phyloP scores from a whole-genome alignment of 169 alveolate species.

The Plasmodium chabaudi region DNA sequence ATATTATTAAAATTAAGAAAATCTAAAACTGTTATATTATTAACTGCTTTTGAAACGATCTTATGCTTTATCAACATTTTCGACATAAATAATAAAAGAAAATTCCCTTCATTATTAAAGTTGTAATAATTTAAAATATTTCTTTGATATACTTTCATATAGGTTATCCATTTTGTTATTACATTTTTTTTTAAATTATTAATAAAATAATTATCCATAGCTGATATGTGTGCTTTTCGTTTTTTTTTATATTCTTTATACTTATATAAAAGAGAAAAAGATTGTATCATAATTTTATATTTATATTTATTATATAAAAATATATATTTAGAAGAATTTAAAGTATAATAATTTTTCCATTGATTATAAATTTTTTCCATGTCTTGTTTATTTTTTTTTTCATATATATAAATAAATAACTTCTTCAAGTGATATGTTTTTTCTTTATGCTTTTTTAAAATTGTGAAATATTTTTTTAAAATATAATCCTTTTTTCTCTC shows the following conservation, averaged over 20 bases:
- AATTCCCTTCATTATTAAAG: slow-evolving; percentile 24
- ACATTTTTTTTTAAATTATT: slow-evolving; percentile 9
- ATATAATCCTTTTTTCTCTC: slow-evolving; percentile 19
- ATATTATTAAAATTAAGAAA: slow-evolving; percentile 27
- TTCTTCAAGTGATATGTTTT: slow-evolving; percentile 25
- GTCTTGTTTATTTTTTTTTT: slow-evolving; percentile 24
- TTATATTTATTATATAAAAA: slow-evolving; percentile 36
- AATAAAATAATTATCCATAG: slow-evolving; percentile 4
- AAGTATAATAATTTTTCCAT: slow-evolving; percentile 37
- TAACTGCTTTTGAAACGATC: neutral
- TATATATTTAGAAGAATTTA: slow-evolving; percentile 39
- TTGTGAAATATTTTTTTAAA: slow-evolving; percentile 16
- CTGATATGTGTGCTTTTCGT: neutral
- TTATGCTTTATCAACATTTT: slow-evolving; percentile 12
- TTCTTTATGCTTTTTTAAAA: slow-evolving; percentile 33
- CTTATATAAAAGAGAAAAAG: slow-evolving; percentile 3
- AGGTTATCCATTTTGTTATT: neutral
- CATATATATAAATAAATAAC: slow-evolving; percentile 27
- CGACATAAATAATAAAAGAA: slow-evolving; percentile 9
- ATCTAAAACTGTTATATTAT: slow-evolving; percentile 28
- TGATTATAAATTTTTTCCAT: slow-evolving; percentile 7
- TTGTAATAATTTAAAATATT: slow-evolving; percentile 32
- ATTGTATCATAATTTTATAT: slow-evolving; percentile 39
- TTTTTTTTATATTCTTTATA: slow-evolving; percentile 22
- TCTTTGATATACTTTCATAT: slow-evolving; percentile 6